Conservation (phyloP, 129 eudicot genomes). For the Centaurea solstitialis region DNA sequence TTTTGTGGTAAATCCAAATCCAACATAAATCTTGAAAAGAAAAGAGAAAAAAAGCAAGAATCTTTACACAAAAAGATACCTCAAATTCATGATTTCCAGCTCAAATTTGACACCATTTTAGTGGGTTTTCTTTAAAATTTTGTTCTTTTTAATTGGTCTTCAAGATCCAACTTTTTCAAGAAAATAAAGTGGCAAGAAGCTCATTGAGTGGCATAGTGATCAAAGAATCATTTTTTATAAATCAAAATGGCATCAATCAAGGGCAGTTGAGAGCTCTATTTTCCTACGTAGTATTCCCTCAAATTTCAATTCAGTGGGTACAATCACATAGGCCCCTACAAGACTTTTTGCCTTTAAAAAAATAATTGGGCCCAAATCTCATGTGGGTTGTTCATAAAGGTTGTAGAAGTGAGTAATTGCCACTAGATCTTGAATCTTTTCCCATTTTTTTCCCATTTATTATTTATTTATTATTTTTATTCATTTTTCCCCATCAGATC, state of each 20-base stretch:
- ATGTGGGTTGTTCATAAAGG: conserved; percentile 54
- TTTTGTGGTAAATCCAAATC: not conserved
- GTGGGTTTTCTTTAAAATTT: conserved; percentile 17
- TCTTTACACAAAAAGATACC: not conserved
- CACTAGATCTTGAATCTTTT: conserved; percentile 43
- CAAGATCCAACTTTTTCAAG: conserved; percentile 6
- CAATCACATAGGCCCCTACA: conserved; percentile 45
- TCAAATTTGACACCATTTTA: conserved; percentile 1
- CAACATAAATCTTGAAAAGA: conserved; percentile 3
- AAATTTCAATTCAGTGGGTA: conserved; percentile 44
- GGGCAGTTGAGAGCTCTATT: conserved; percentile 35
- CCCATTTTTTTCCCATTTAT: conserved; percentile 5
- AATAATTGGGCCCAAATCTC: conserved; percentile 45
- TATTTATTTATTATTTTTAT: not conserved
- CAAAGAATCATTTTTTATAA: conserved; percentile 20
- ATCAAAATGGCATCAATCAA: not conserved
- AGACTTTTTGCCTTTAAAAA: conserved; percentile 29
- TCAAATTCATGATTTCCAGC: conserved; percentile 13
- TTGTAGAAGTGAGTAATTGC: conserved; percentile 31
- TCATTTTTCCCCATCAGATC: conserved; percentile 43
- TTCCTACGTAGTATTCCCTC: conserved; percentile 18
- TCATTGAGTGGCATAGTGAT: conserved; percentile 16
- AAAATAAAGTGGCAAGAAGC: conserved; percentile 5
- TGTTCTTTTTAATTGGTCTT: conserved; percentile 21
- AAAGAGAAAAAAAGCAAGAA: not conserved